Percentiles rank a stretch among this genome's conserved stretches.
Conservation (phyloP, 1,284 basidiomycete species). For the Trichosporon sp. region DNA sequence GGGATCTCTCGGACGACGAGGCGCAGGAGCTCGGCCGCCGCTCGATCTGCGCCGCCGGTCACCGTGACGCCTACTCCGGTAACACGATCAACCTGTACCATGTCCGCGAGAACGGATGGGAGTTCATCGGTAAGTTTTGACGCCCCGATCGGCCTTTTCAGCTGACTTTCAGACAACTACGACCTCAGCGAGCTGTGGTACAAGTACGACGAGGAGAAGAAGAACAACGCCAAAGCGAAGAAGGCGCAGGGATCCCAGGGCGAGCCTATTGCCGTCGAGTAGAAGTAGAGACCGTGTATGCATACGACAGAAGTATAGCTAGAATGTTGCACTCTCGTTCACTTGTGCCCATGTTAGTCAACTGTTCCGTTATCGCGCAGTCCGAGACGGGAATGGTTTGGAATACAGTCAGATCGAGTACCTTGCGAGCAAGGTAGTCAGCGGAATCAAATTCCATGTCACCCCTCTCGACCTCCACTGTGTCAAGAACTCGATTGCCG, state of each 20-base stretch:
- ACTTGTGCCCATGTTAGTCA: too few relatives aligned
- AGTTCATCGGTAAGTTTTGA: slow-evolving; percentile 74
- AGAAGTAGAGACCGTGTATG: slow-evolving; percentile 32
- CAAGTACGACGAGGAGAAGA: slow-evolving; percentile 57
- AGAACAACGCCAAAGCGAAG: slow-evolving; percentile 38
- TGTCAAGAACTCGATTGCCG: neutral
- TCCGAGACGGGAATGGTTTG: neutral
- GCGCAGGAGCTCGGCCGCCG: slow-evolving; percentile 92
- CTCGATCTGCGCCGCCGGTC: slow-evolving; percentile 96
- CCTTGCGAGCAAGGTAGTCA: neutral
- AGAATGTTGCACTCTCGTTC: neutral
- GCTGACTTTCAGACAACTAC: slow-evolving; percentile 50
- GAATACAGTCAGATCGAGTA: neutral
- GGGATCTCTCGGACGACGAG: slow-evolving; percentile 91
- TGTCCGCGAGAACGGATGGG: slow-evolving; percentile 91
- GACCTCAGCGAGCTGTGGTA: slow-evolving; percentile 58
- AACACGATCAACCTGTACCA: slow-evolving; percentile 96
- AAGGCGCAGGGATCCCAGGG: slow-evolving; percentile 30
- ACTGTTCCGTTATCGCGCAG: too few relatives aligned
- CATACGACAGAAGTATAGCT: slow-evolving; percentile 26
- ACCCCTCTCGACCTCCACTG: neutral
- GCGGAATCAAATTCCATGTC: slow-evolving; percentile 23
- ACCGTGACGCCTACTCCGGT: slow-evolving; percentile 97
- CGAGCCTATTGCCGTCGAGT: slow-evolving; percentile 51
- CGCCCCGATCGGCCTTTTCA: neutral